These are phyloP conservation scores for Yamadazyma sp. DNA, from an alignment of 805 yeast genomes.

Conservation along the genomic window DNA sequence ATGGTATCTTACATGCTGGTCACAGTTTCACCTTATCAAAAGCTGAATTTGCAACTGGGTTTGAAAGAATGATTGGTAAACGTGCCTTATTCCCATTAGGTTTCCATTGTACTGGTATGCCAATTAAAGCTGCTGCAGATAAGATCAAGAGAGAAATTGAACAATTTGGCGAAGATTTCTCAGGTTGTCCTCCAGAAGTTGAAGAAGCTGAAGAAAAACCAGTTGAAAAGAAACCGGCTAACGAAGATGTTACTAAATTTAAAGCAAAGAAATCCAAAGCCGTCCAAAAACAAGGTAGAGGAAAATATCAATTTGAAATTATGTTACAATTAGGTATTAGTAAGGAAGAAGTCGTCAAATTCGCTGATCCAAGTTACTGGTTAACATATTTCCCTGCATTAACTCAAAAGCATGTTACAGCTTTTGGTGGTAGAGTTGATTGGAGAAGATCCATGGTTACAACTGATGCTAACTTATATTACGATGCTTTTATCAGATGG, in stretches of 20 bases:
- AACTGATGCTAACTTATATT: constrained; percentile 92
- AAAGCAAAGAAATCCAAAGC: constrained; percentile 92
- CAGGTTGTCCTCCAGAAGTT: constrained; percentile 61
- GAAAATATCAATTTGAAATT: constrained; percentile 93
- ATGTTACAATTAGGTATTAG: constrained; percentile 92
- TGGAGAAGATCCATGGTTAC: constrained; percentile 97
- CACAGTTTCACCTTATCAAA: constrained; percentile 94
- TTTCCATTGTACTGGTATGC: constrained; percentile 99
- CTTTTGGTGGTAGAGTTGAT: constrained; percentile 90
- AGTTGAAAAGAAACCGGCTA: constrained; percentile 34
- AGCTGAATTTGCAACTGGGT: constrained; percentile 88
- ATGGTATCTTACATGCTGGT: constrained; percentile 97
- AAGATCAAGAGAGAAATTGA: constrained; percentile 91
- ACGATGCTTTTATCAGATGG: constrained; percentile 95
- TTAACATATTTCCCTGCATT: constrained; percentile 87
- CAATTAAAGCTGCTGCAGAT: constrained; percentile 93
- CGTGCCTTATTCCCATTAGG: constrained; percentile 93
- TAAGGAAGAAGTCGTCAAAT: constrained; percentile 76
- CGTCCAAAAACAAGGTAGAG: constrained; percentile 88
- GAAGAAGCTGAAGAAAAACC: constrained; percentile 50
- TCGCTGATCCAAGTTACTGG: constrained; percentile 94
- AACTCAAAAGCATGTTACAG: constrained; percentile 73
- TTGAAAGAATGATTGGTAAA: constrained; percentile 92
- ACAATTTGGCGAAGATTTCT: constrained; percentile 79
- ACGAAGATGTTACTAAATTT: constrained; percentile 84